Conservation (phyloP, 2,329 filamentous ascomycete genomes). For the Fusarium pseudoanthophilum region DNA sequence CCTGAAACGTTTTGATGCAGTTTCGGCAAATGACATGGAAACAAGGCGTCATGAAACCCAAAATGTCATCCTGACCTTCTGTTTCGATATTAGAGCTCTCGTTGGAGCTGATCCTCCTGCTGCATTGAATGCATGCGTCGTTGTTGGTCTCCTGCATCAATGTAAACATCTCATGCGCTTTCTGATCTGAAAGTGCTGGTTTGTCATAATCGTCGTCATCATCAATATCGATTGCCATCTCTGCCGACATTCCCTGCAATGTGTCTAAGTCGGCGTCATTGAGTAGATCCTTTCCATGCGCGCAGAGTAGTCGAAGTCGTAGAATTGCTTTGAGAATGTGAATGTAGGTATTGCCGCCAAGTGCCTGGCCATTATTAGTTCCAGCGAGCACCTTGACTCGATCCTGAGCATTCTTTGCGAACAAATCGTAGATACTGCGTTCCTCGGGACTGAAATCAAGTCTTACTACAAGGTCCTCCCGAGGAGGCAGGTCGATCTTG, state of each 20-base stretch:
- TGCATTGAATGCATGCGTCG: constrained; percentile 78
- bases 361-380: constrained; percentile 66
- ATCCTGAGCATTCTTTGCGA: constrained; percentile 82
- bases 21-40: constrained; percentile 84
- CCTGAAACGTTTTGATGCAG: constrained; percentile 73
- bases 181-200: constrained; percentile 70
- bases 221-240: constrained; percentile 89
- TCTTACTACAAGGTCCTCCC: constrained; percentile 76
- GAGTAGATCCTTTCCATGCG: constrained; percentile 91
- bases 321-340: constrained; percentile 93
- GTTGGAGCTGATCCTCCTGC: constrained; percentile 68
- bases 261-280: constrained; percentile 83
- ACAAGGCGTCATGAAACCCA: constrained; percentile 87
- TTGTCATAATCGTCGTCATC: constrained; percentile 74
- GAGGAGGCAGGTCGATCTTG: constrained; percentile 82
- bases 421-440: constrained; percentile 81
- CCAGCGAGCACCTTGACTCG: constrained; percentile 80
- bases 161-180: constrained; percentile 86
- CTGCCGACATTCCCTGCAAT: constrained; percentile 82
- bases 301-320: constrained; percentile 88
- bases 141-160: constrained; percentile 85
- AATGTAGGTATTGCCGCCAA: constrained; percentile 90
- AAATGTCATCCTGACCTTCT: constrained; percentile 70
- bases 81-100: constrained; percentile 66
- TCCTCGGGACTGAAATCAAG: constrained; percentile 83